A percentile compares a stretch with the other conserved stretches of the same genome.
Evolutionary conservation across 1,139 yeast species (phyloP).

Genomic region (Hyphopichia pseudoburtonii): DNA sequence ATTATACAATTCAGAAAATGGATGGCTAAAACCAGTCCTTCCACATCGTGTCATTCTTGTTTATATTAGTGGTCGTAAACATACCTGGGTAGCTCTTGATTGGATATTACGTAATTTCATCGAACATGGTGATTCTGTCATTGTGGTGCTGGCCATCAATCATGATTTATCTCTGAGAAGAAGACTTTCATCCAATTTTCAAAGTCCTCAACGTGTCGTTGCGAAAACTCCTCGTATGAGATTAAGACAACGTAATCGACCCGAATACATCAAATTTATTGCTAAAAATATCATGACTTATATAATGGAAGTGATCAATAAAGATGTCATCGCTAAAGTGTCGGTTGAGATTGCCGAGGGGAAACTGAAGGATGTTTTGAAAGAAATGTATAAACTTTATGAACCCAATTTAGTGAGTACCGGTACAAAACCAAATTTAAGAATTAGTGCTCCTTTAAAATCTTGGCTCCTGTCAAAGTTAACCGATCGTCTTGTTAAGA

Average conservation of each 20-base stretch:
- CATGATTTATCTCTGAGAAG: conserved; percentile 3
- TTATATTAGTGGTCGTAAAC: conserved; percentile 67
- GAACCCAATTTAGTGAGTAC: conserved; percentile 65
- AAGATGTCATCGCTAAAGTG: conserved; percentile 51
- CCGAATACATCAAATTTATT: conserved; percentile 34
- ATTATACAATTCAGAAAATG: conserved; percentile 21
- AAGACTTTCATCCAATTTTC: background rate
- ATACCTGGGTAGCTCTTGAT: conserved; percentile 80
- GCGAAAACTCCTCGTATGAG: conserved; percentile 35
- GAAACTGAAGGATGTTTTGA: conserved; percentile 52
- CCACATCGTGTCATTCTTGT: conserved; percentile 59
- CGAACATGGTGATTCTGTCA: conserved; percentile 63
- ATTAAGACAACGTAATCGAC: conserved; percentile 31
- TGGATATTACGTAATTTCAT: conserved; percentile 56
- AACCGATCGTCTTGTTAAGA: conserved; percentile 61
- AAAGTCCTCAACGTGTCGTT: conserved; percentile 7
- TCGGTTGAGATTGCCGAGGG: conserved; percentile 68
- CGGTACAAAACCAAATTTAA: conserved; percentile 52
- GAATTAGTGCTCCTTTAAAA: conserved; percentile 51
- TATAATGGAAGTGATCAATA: conserved; percentile 46
- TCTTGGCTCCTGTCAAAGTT: conserved; percentile 63
- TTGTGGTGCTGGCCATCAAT: conserved; percentile 49
- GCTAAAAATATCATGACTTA: conserved; percentile 48
- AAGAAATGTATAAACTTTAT: conserved; percentile 62
- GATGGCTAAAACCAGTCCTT: conserved; percentile 33